Evolutionary conservation across 495 filamentous ascomycete species (phyloP).

Genomic region (Aspergillus sclerotiicarbonarius): DNA sequence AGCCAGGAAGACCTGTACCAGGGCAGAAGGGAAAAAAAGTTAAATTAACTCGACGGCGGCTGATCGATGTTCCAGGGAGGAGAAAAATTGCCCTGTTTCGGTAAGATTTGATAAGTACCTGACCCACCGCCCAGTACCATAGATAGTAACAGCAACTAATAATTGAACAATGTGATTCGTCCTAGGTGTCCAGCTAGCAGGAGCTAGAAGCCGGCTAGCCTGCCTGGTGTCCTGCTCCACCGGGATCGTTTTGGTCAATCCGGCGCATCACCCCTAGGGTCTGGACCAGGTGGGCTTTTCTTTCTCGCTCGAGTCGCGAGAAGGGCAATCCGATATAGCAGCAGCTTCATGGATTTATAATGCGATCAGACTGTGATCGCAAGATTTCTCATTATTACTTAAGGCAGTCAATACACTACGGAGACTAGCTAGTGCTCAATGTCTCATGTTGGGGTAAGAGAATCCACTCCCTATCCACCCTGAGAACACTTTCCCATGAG

Average conservation of each 20-base stretch:
- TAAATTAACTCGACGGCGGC: not conserved
- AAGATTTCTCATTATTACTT: not conserved
- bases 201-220: slow-evolving; percentile 10
- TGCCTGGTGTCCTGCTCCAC: slow-evolving; percentile 1
- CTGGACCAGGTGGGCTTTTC: slow-evolving; percentile 5
- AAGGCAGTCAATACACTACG: not conserved
- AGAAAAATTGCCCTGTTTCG: slow-evolving; percentile 8
- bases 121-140: slow-evolving; percentile 13
- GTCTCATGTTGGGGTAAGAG: not conserved
- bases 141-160: slow-evolving; percentile 16
- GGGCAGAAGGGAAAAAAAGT: not conserved
- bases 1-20: not conserved
- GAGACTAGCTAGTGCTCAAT: not conserved
- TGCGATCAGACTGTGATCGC: not conserved
- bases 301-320: not conserved
- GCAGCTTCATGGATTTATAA: not conserved
- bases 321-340: not conserved
- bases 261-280: slow-evolving; percentile 9
- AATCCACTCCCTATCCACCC: not conserved
- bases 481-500: not conserved
- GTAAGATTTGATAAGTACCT: slow-evolving; percentile 11
- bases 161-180: slow-evolving; percentile 15
- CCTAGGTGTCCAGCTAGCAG: slow-evolving; percentile 4
- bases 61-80: not conserved
- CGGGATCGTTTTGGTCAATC: slow-evolving; percentile 12